Percentiles rank a stretch among this genome's conserved stretches.
phyloP scores from a whole-genome alignment of 352 stramenopile genomes.

The Ophiocytium majus region DNA sequence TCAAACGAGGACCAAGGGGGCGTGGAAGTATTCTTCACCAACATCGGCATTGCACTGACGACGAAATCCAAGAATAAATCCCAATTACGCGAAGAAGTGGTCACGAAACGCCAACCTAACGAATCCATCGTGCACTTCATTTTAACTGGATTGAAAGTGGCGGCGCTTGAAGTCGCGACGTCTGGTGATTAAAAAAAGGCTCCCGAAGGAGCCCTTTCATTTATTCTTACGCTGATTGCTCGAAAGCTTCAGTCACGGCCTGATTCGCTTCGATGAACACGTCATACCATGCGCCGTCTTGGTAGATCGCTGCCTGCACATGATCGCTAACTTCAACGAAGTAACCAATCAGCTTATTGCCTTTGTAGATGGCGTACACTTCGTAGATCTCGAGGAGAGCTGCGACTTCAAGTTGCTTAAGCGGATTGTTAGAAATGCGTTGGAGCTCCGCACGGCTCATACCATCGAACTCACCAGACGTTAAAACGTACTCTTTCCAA shows the following conservation, averaged over 20 bases:
- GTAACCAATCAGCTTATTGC: constrained; percentile 16
- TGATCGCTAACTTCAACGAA: not conserved
- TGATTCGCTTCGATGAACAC: not conserved
- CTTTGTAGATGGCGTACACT: constrained; percentile 14
- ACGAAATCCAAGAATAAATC: too few species aligned
- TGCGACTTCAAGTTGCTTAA: not conserved
- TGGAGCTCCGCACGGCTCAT: not conserved
- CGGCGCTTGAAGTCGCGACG: too few species aligned
- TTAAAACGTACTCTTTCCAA: constrained; percentile 6
- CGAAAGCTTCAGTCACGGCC: not conserved
- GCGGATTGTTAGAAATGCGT: not conserved
- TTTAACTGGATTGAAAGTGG: too few species aligned
- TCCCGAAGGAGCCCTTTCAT: too few species aligned
- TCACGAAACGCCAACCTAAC: too few species aligned
- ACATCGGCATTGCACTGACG: too few species aligned
- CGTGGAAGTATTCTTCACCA: too few species aligned
- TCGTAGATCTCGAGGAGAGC: constrained; percentile 6
- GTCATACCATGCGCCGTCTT: constrained; percentile 15
- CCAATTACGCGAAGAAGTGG: too few species aligned
- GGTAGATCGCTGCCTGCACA: constrained; percentile 7
- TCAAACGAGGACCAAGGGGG: too few species aligned
- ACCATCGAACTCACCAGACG: not conserved
- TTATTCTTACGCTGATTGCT: constrained; percentile 11
- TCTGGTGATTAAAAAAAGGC: too few species aligned
- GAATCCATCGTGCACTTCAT: too few species aligned